A percentile compares a stretch with the other conserved stretches of the same genome.
Conservation (phyloP, 305 asterid species). For the Fraxinus ornus region DNA sequence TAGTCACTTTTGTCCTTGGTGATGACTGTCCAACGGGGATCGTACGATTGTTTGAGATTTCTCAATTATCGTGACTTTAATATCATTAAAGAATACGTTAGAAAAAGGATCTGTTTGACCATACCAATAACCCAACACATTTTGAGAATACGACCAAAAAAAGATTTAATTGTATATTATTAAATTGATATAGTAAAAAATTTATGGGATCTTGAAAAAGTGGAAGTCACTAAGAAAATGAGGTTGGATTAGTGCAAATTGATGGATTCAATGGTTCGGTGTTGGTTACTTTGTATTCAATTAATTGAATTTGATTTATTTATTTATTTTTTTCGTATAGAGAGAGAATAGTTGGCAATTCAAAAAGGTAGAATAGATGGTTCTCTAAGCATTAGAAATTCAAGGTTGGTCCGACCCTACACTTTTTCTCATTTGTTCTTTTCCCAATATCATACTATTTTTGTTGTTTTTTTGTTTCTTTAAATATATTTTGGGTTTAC, state of each 20-base stretch:
- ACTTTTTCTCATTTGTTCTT: slow-evolving; percentile 6
- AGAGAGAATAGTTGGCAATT: slow-evolving; percentile 24
- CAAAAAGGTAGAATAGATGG: slow-evolving; percentile 29
- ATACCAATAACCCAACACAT: slow-evolving; percentile 17
- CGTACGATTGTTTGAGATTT: neutral
- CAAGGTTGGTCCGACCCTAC: neutral
- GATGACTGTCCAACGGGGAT: neutral
- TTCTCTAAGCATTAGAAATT: slow-evolving; percentile 35
- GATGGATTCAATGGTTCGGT: neutral
- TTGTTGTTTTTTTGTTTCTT: neutral
- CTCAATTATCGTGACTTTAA: neutral
- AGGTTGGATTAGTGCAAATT: neutral
- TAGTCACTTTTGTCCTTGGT: neutral
- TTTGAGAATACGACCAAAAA: neutral
- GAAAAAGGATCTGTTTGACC: slow-evolving; percentile 31
- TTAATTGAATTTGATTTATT: neutral
- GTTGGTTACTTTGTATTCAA: neutral
- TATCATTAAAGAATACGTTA: slow-evolving; percentile 16
- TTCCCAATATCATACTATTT: neutral
- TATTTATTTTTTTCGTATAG: neutral
- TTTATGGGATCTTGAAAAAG: slow-evolving; percentile 24
- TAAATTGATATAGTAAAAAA: neutral
- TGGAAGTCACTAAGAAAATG: slow-evolving; percentile 8
- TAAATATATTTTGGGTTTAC: neutral
- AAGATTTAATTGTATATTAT: neutral